Evolutionary conservation across 2,329 filamentous ascomycete genomes (phyloP).

Genomic region (Colletotrichum zoysiae): DNA sequence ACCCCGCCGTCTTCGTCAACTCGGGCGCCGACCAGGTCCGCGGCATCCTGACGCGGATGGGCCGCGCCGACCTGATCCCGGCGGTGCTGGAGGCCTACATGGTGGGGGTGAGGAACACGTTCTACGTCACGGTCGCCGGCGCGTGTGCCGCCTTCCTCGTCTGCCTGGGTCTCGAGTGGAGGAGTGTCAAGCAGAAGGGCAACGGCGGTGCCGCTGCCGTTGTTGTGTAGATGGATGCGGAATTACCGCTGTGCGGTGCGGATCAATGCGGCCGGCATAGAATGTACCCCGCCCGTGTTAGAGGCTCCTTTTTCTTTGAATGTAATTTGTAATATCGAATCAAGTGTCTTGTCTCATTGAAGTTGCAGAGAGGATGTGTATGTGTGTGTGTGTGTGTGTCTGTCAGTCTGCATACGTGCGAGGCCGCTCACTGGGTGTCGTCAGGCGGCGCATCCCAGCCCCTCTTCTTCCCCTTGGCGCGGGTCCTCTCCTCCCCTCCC

Average conservation of each 20-base stretch:
- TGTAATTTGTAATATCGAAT: conserved; percentile 22
- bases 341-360: background rate
- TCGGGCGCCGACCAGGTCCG: conserved; percentile 65
- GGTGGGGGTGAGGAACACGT: conserved; percentile 62
- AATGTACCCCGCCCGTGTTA: conserved; percentile 35
- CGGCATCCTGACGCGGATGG: conserved; percentile 56
- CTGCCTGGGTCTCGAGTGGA: conserved; percentile 62
- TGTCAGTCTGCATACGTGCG: background rate
- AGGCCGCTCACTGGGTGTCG: conserved; percentile 51
- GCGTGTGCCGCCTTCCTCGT: conserved; percentile 60
- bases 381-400: too few species aligned
- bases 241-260: background rate
- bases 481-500: conserved; percentile 47
- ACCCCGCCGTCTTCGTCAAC: conserved; percentile 62
- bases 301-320: conserved; percentile 10
- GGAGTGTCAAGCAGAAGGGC: conserved; percentile 63
- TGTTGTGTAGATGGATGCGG: conserved; percentile 36
- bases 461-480: conserved; percentile 38
- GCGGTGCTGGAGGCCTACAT: conserved; percentile 63
- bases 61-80: conserved; percentile 56
- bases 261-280: background rate
- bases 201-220: conserved; percentile 46
- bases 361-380: background rate
- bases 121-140: conserved; percentile 64
- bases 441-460: conserved; percentile 57